These are phyloP conservation scores for Leccinum insolens DNA, from an alignment of 1,284 basidiomycete genomes.

Conservation along the genomic window DNA sequence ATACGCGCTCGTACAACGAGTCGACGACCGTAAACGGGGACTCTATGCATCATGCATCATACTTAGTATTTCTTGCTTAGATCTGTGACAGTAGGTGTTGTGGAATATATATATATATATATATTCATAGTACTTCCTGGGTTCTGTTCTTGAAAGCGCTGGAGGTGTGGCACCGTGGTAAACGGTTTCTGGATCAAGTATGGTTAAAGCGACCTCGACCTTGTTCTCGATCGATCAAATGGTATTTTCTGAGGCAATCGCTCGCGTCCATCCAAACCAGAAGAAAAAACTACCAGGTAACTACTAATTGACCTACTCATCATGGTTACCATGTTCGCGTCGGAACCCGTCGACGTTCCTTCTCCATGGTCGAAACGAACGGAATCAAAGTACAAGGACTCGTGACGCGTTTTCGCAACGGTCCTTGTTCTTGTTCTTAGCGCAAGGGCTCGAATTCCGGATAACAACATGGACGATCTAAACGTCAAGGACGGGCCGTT, in stretches of 20 bases:
- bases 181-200: neutral
- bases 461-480: too few relatives aligned
- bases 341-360: constrained; percentile 13
- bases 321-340: neutral
- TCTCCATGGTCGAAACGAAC: neutral
- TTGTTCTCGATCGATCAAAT: neutral
- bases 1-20: neutral
- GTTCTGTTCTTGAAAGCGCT: too few relatives aligned
- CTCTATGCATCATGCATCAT: neutral
- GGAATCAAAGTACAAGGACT: constrained; percentile 16
- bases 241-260: too few relatives aligned
- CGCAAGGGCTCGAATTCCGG: neutral
- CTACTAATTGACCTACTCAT: neutral
- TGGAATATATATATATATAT: neutral
- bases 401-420: constrained; percentile 1
- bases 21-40: neutral
- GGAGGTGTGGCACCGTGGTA: too few relatives aligned
- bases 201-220: neutral
- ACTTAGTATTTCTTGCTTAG: neutral
- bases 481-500: too few relatives aligned
- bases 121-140: too few relatives aligned
- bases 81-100: neutral
- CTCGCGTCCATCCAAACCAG: neutral
- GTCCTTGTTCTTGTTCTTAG: neutral
- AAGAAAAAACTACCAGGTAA: neutral